A percentile compares a stretch with the other conserved stretches of the same genome.
Evolutionary conservation across 148 eudicot genomes (phyloP).

Genomic region (Bassia scoparia): DNA sequence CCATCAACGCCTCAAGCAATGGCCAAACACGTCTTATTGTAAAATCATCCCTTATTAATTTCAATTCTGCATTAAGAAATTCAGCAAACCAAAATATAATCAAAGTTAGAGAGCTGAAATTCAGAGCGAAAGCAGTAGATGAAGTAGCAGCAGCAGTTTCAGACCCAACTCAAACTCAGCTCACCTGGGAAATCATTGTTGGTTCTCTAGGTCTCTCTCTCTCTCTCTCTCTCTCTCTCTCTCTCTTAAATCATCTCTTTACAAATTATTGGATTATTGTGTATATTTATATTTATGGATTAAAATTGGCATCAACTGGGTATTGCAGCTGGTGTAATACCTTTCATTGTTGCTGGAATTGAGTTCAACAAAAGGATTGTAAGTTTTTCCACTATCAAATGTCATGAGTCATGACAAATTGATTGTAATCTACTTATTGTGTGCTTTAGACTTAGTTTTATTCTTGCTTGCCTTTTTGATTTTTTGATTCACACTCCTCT

Average conservation of each 20-base stretch:
- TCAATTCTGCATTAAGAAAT: neutral
- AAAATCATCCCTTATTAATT: neutral
- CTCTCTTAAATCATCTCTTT: neutral
- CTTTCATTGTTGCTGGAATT: constrained; percentile 82
- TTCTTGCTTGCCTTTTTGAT: neutral
- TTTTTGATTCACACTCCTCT: neutral
- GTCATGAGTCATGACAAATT: no score
- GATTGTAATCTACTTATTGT: no score
- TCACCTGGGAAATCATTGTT: constrained; percentile 69
- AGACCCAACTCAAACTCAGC: constrained; percentile 40
- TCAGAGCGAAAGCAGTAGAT: constrained; percentile 12
- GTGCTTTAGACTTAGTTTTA: no score
- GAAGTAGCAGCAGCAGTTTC: constrained; percentile 31
- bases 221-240: neutral
- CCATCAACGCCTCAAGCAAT: neutral
- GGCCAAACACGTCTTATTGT: constrained; percentile 5
- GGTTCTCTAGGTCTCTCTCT: constrained; percentile 51
- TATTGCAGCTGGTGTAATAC: constrained; percentile 78
- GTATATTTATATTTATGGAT: no score
- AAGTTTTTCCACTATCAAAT: constrained; percentile 21
- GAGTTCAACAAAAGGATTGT: constrained; percentile 92
- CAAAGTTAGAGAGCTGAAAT: neutral
- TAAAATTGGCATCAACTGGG: neutral
- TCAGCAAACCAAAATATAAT: neutral
- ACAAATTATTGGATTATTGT: no score